Evolutionary conservation across 2,329 filamentous ascomycete genomes (phyloP), one percentile per base, ranked within the genome.

Genomic region (Cytospora leucostoma): DNA sequence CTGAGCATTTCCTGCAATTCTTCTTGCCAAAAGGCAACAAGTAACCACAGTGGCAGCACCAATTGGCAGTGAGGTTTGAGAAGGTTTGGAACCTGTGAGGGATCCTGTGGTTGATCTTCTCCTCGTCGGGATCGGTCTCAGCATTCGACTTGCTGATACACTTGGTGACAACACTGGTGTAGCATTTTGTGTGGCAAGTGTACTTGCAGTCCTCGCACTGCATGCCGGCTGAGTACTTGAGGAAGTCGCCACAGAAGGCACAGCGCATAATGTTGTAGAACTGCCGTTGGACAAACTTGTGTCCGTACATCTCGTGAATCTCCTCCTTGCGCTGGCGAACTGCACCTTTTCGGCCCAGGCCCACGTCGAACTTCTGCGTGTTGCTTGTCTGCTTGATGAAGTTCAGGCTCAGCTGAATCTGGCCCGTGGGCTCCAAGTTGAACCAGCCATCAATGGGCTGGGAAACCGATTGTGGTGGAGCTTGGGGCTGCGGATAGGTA

Each of bases 241-340:
- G 89, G 73, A 99, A 98, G 70, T 99, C 95, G 65, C 93, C 95
- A 75, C 95, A 99, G 40, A 98, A 87, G 15, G 95, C 95, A 78
- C 95, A 99, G 67, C 95, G 94, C 95, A 99, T 99, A 74, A 99
- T 97, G 83, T 98, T 99, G 88, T 98, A 99, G 78, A 99, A 99
- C 76, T 97, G 95, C 75, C 97, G 93, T 73, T 95, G 91, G 62
- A 98, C 89, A 74, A 99, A 99, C 79, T 98, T 99, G 88, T 99
- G 95, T 56, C 95, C 95, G 74, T 97, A 97, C 82, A 97, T 97
- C 79, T 99, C 95, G 79, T 97, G 92, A 5, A 99, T 89, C 72
- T 98, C 93, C 77, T 99, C 95, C 80, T 99, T 99, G 73, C 92
- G 92, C 78, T 99, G 94, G 69, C 95, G 92, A 69, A 99, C 93